phyloP scores from a whole-genome alignment of 2,329 filamentous ascomycete species.

The Alternaria dauci region DNA sequence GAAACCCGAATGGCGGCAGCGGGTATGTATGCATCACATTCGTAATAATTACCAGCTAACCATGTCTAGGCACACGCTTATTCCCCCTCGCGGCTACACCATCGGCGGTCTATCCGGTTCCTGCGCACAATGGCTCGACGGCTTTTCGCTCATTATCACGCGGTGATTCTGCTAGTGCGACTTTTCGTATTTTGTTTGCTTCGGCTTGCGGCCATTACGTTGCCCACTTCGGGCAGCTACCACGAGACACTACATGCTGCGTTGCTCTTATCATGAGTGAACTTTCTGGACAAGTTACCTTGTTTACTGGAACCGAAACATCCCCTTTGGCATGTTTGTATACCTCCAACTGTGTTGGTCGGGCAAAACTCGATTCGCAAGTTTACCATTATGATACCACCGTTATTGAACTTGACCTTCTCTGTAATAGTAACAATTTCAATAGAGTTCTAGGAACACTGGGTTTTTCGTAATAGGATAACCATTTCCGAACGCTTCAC shows the following conservation, averaged over 20 bases:
- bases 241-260: neutral
- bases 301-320: neutral
- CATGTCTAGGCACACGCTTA: conserved; percentile 75
- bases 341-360: neutral
- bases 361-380: neutral
- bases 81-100: conserved; percentile 87
- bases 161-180: conserved; percentile 57
- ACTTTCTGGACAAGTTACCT: neutral
- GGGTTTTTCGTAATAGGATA: neutral
- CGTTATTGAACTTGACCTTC: conserved; percentile 12
- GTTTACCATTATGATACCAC: conserved; percentile 15
- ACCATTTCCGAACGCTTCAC: neutral
- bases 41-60: conserved; percentile 32
- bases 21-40: conserved; percentile 68
- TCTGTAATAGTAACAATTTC: conserved; percentile 2
- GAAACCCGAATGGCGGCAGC: conserved; percentile 80
- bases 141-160: conserved; percentile 82
- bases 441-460: neutral
- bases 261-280: neutral
- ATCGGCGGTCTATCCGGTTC: conserved; percentile 89
- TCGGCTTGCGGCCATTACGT: neutral
- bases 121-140: conserved; percentile 81
- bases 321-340: conserved; percentile 2
- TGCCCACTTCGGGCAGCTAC: neutral
- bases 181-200: conserved; percentile 1